Evolutionary conservation across 768 basidiomycete genomes (phyloP), one percentile per base, ranked within the genome.

Genomic region (Boletus rubescentipes): DNA sequence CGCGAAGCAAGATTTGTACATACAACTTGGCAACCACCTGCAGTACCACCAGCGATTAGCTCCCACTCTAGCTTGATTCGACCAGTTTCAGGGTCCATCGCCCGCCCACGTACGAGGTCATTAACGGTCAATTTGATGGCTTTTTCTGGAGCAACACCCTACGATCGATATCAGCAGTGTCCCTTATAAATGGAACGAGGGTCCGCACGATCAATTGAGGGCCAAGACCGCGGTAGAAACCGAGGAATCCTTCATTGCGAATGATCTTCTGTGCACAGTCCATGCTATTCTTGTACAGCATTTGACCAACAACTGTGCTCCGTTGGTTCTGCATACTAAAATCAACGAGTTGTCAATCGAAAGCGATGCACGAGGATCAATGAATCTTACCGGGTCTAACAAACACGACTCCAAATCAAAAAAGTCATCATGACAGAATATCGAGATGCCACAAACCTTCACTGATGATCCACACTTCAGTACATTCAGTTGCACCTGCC

Each of bases 91-190:
- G 94, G 92, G 72, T 99, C 94, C 73, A 85, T 96, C 10, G 87
- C 85, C 46, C 83, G 81, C 23, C 82, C 78, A 32, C 97, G 86
- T 21, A 99, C 79, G 51, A 96, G 73, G 67, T 97, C 96, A 74
- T 98, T 98, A 44, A 99, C 89, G 2, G 97, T 97, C 56, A 99
- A 74, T 70, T 99, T 99, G 73, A 99, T 97, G 11, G 97, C 97
- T 76, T 97, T 97, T 72, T 97, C 93, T 11, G 93, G 93, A 32
- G 93, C 93, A 45, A 97, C 92, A 55, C 93, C 93, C 93, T 95
- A 44, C 48, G 32, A 26, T 40, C 46, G 18, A 54, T 37, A 29
- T 68, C 16, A 64, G 54, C 23, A 29, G 9, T 35, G 20, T 54
- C 34, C n/a, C 11, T 38, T 16, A 21, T 16, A 29, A n/a, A 30